Conservation (phyloP, 768 basidiomycete genomes). For the Clavulina sp. region DNA sequence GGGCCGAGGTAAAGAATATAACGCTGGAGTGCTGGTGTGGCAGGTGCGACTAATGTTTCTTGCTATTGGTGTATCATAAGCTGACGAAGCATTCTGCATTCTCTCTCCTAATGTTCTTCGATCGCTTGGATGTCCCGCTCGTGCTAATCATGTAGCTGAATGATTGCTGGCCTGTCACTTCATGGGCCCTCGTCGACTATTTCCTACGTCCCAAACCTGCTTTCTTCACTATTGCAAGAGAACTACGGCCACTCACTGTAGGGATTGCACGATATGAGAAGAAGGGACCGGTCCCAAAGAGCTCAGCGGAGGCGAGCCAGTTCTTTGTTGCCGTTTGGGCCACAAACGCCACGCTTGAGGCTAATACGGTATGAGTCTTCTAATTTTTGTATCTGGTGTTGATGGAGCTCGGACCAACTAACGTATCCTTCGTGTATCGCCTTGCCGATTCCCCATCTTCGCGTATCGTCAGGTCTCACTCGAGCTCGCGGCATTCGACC, state of each 20-base stretch:
- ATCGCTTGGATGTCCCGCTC: not conserved
- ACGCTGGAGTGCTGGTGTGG: conserved; percentile 87
- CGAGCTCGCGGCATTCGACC: conserved; percentile 21
- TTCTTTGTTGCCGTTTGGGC: conserved; percentile 70
- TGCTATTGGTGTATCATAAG: no score
- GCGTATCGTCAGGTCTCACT: conserved; percentile 31
- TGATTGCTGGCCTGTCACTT: conserved; percentile 87
- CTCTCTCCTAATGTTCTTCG: not conserved
- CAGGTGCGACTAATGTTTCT: conserved; percentile 51
- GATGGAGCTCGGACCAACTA: no score
- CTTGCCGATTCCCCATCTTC: no score
- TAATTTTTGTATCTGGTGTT: no score
- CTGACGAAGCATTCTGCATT: conserved; percentile 2
- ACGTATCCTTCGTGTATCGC: no score
- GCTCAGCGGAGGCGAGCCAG: conserved; percentile 46
- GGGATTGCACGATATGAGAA: conserved; percentile 68
- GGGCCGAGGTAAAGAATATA: conserved; percentile 67
- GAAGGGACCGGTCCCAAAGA: conserved; percentile 31
- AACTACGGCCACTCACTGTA: conserved; percentile 62
- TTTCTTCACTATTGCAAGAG: conserved; percentile 71
- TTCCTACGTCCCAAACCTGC: conserved; percentile 87
- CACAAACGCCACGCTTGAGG: conserved; percentile 41
- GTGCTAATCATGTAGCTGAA: conserved; percentile 44
- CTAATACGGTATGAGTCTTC: no score
- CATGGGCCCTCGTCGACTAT: conserved; percentile 89